Conservation (phyloP, 2,329 filamentous ascomycete species). For the Fusarium avenaceum region DNA sequence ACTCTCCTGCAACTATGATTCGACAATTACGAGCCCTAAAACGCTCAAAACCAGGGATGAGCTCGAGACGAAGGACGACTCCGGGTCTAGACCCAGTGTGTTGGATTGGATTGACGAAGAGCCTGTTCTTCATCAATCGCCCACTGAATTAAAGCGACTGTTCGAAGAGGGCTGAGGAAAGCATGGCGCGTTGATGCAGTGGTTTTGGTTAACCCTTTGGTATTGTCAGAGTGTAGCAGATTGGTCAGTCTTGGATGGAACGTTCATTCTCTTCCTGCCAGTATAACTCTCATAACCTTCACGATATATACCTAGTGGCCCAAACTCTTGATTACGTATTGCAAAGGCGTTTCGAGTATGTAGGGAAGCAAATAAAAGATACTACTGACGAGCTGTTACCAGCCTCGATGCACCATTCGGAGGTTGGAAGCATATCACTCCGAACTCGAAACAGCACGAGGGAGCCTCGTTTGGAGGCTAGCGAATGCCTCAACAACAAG, state of each 20-base stretch:
- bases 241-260: not conserved
- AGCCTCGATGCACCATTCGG: conserved; percentile 1
- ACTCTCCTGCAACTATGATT: not conserved
- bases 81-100: not conserved
- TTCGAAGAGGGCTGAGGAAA: conserved; percentile 7
- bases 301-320: not conserved
- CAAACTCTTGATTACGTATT: too few species aligned
- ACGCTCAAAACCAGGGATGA: not conserved
- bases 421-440: conserved; percentile 5
- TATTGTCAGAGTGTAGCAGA: not conserved
- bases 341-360: not conserved
- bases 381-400: not conserved
- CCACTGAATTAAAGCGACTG: conserved; percentile 10
- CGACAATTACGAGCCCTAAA: not conserved
- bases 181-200: not conserved
- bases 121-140: conserved; percentile 3
- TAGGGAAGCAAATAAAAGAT: not conserved
- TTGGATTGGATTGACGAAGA: conserved; percentile 10
- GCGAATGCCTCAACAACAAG: not conserved
- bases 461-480: conserved; percentile 7
- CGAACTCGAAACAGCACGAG: not conserved
- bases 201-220: not conserved
- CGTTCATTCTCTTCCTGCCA: not conserved
- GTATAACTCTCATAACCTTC: not conserved
- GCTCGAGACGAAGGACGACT: not conserved